phyloP scores from a whole-genome alignment of 2,329 filamentous ascomycete genomes.

The Apiospora sp. region DNA sequence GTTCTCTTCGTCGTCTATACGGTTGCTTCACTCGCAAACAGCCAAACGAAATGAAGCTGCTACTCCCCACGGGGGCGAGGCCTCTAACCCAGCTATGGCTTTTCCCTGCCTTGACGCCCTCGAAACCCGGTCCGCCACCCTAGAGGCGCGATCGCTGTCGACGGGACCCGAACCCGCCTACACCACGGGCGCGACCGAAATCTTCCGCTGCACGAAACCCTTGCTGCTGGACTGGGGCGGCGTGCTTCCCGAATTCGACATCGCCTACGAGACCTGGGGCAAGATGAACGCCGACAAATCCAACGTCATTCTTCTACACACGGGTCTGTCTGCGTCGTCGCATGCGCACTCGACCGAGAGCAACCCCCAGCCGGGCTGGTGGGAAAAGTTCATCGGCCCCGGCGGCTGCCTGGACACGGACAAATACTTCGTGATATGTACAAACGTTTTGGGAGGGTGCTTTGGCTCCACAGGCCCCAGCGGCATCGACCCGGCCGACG shows the following conservation, averaged over 20 bases:
- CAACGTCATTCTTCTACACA: slow-evolving; percentile 93
- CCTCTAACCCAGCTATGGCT: slow-evolving; percentile 84
- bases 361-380: slow-evolving; percentile 94
- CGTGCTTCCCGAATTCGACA: slow-evolving; percentile 84
- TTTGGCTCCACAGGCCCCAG: slow-evolving; percentile 94
- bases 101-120: slow-evolving; percentile 91
- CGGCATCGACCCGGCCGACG: slow-evolving; percentile 87
- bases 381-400: slow-evolving; percentile 97
- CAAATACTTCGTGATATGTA: slow-evolving; percentile 94
- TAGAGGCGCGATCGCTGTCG: slow-evolving; percentile 71
- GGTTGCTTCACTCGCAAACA: slow-evolving; percentile 37
- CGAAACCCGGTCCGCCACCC: slow-evolving; percentile 78
- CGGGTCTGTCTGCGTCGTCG: slow-evolving; percentile 94
- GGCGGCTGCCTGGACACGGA: slow-evolving; percentile 85
- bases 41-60: slow-evolving; percentile 34
- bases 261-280: slow-evolving; percentile 96
- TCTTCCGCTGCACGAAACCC: slow-evolving; percentile 76
- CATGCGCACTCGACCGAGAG: slow-evolving; percentile 91
- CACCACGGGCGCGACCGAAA: slow-evolving; percentile 84
- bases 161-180: slow-evolving; percentile 93
- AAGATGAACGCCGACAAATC: slow-evolving; percentile 78
- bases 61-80: slow-evolving; percentile 41
- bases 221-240: slow-evolving; percentile 94
- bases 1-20: slow-evolving; percentile 27
- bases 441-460: slow-evolving; percentile 94